Percentiles rank a stretch among this genome's conserved stretches.
Evolutionary conservation across 805 yeast species (phyloP).

Genomic region (Pichia paraexigua): DNA sequence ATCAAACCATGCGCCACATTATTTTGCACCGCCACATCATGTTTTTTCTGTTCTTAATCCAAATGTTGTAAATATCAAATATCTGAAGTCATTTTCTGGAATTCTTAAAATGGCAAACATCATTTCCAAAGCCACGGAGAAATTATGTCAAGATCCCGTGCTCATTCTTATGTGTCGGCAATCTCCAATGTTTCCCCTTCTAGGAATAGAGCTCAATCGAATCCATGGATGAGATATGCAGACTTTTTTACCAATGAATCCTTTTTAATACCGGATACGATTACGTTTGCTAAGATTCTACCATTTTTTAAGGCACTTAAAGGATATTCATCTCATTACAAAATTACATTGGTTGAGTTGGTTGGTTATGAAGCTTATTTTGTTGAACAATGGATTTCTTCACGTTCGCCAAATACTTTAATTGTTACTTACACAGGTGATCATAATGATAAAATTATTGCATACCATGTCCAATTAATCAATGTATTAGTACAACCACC

Average conservation of each 20-base stretch:
- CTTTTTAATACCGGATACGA: constrained; percentile 8
- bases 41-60: background rate
- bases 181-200: background rate
- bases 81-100: background rate
- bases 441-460: constrained; percentile 51
- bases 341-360: constrained; percentile 4
- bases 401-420: constrained; percentile 55
- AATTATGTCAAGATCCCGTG: background rate
- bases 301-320: constrained; percentile 5
- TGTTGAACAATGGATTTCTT: constrained; percentile 91
- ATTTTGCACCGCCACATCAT: too few relatives aligned
- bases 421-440: constrained; percentile 87
- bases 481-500: background rate
- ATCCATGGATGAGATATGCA: constrained; percentile 4
- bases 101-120: background rate
- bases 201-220: background rate
- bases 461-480: constrained; percentile 30
- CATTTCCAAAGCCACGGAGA: background rate
- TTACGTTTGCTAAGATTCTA: constrained; percentile 5
- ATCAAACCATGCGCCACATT: background rate
- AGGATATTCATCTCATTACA: background rate
- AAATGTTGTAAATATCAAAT: too few relatives aligned
- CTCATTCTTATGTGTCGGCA: background rate
- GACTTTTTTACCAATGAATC: constrained; percentile 7
- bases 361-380: constrained; percentile 81